These are phyloP conservation scores for Salvia rosmarinus DNA, from an alignment of 257 asterid genomes.

Conservation along the genomic window DNA sequence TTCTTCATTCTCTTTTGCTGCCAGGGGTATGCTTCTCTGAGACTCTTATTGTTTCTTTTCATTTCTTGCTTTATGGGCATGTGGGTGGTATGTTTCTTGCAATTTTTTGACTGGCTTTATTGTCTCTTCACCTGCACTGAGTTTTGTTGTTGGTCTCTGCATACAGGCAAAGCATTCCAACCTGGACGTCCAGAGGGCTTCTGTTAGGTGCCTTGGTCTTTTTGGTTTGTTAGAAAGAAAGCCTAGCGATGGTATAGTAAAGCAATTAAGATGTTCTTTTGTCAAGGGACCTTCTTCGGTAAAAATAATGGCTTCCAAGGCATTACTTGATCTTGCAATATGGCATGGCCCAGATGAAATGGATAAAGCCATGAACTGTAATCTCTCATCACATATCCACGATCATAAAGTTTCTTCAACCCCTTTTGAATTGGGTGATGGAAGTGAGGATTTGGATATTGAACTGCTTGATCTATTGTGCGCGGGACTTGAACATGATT, in stretches of 20 bases:
- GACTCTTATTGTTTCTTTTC: background rate
- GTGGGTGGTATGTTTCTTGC: conserved; percentile 15
- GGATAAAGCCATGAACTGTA: conserved; percentile 69
- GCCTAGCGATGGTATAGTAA: conserved; percentile 68
- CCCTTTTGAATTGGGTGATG: conserved; percentile 47
- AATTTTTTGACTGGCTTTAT: background rate
- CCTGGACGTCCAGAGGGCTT: conserved; percentile 89
- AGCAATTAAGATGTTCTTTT: conserved; percentile 72
- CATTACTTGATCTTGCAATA: conserved; percentile 87
- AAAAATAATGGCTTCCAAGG: conserved; percentile 72
- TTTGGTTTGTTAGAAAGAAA: conserved; percentile 77
- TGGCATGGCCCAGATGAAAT: conserved; percentile 91
- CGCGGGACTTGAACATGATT: conserved; percentile 62
- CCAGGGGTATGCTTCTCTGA: conserved; percentile 73
- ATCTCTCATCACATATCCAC: conserved; percentile 51
- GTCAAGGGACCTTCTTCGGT: conserved; percentile 58
- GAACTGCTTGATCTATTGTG: conserved; percentile 71
- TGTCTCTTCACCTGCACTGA: conserved; percentile 16
- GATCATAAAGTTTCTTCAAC: conserved; percentile 42
- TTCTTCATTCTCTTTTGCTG: conserved; percentile 79
- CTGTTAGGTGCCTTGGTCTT: conserved; percentile 91
- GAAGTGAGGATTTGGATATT: conserved; percentile 55
- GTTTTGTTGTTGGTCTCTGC: conserved; percentile 32
- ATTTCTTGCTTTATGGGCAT: background rate
- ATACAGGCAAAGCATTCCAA: conserved; percentile 85